Evolutionary conservation across 2,329 filamentous ascomycete species (phyloP).

Genomic region (Sporothrix variecibatus): DNA sequence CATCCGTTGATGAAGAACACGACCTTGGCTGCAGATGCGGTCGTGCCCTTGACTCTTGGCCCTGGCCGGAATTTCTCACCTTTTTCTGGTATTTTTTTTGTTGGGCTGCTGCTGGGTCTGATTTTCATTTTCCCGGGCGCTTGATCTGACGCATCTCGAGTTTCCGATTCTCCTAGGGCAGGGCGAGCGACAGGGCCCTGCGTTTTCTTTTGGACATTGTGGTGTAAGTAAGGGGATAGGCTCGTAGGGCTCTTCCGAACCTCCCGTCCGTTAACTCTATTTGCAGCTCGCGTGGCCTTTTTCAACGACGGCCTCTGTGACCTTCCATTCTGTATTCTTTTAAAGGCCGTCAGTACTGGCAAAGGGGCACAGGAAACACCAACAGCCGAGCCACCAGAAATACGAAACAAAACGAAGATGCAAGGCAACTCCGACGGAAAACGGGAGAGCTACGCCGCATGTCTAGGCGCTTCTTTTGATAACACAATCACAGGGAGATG

Average conservation of each 20-base stretch:
- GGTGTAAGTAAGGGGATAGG: not conserved
- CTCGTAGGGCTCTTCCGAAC: not conserved
- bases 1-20: not conserved
- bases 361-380: not conserved
- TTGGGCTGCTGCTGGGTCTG: not conserved
- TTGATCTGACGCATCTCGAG: conserved; percentile 20
- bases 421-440: not conserved
- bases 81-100: not conserved
- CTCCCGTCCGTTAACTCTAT: not conserved
- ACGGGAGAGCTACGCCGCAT: conserved; percentile 4
- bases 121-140: not conserved
- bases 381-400: not conserved
- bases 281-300: not conserved
- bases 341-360: not conserved
- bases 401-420: not conserved
- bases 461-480: not conserved
- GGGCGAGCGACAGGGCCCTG: not conserved
- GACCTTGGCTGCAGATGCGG: not conserved
- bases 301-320: not conserved
- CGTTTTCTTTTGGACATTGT: not conserved
- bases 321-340: not conserved
- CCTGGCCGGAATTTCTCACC: not conserved
- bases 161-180: conserved; percentile 12
- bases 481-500: not conserved
- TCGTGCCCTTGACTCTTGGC: not conserved